Evolutionary conservation across 1,284 basidiomycete species (phyloP).

Genomic region (Papiliotrema nemorosa): DNA sequence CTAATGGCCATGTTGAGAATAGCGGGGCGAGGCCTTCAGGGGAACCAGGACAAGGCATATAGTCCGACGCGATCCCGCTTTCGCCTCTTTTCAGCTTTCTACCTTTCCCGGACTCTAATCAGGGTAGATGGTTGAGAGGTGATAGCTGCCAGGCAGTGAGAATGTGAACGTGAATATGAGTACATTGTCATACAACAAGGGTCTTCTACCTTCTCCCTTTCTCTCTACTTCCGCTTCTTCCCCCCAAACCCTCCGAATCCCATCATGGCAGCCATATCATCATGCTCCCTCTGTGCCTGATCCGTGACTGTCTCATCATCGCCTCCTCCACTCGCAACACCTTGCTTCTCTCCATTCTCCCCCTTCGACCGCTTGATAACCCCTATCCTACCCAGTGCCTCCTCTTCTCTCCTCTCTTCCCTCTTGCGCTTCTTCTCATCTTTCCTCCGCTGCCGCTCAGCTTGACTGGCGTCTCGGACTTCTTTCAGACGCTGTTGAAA

Average conservation of each 20-base stretch:
- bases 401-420: slow-evolving; percentile 32
- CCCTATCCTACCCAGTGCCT: slow-evolving; percentile 24
- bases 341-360: slow-evolving; percentile 4
- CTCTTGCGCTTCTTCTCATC: slow-evolving; percentile 54
- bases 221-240: slow-evolving; percentile 16
- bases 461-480: slow-evolving; percentile 61
- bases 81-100: too few relatives aligned
- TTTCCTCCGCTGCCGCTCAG: slow-evolving; percentile 56
- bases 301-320: slow-evolving; percentile 5
- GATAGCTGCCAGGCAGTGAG: too few relatives aligned
- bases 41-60: too few relatives aligned
- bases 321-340: background rate
- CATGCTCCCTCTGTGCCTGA: slow-evolving; percentile 19
- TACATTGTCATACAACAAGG: background rate
- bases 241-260: slow-evolving; percentile 85
- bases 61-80: too few relatives aligned
- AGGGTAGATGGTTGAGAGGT: too few relatives aligned
- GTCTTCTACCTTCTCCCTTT: background rate
- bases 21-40: too few relatives aligned
- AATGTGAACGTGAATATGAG: background rate
- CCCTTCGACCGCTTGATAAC: slow-evolving; percentile 9
- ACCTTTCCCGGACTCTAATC: too few relatives aligned
- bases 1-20: too few relatives aligned
- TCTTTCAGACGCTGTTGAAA: slow-evolving; percentile 84
- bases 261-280: slow-evolving; percentile 79